A percentile compares a stretch with the other conserved stretches of the same genome.
These are phyloP conservation scores for Phytophthora nicotianae DNA, from an alignment of 352 stramenopile genomes.

Conservation along the genomic window DNA sequence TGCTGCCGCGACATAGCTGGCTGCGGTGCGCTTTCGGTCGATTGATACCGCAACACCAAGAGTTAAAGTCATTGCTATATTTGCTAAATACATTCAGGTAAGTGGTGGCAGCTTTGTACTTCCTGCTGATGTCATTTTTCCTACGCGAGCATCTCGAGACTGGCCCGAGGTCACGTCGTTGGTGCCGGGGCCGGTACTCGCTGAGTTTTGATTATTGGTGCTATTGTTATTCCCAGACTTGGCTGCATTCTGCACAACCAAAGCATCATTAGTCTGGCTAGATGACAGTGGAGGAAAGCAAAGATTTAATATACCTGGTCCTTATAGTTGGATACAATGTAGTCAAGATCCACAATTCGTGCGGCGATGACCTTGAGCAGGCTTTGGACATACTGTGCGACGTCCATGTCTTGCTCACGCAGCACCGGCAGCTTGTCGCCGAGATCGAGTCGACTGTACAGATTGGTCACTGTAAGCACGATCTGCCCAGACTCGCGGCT, in stretches of 20 bases:
- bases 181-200: neutral
- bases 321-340: slow-evolving; percentile 75
- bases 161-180: slow-evolving; percentile 4
- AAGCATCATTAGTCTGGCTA: slow-evolving; percentile 6
- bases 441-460: slow-evolving; percentile 88
- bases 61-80: slow-evolving; percentile 2
- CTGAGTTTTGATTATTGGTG: slow-evolving; percentile 10
- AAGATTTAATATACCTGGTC: slow-evolving; percentile 45
- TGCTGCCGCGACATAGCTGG: neutral
- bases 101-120: slow-evolving; percentile 32
- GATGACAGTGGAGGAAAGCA: neutral
- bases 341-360: slow-evolving; percentile 87
- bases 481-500: slow-evolving; percentile 90
- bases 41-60: neutral
- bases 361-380: slow-evolving; percentile 80
- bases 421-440: slow-evolving; percentile 74
- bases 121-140: slow-evolving; percentile 14
- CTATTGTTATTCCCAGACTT: slow-evolving; percentile 28
- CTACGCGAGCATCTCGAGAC: slow-evolving; percentile 1
- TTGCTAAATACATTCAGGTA: slow-evolving; percentile 8
- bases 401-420: slow-evolving; percentile 77
- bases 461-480: slow-evolving; percentile 90
- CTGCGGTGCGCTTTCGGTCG: neutral
- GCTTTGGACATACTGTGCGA: slow-evolving; percentile 74
- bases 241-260: slow-evolving; percentile 18